phyloP scores from a whole-genome alignment of 768 basidiomycete genomes.

The Pleurotus citrinopileatus region DNA sequence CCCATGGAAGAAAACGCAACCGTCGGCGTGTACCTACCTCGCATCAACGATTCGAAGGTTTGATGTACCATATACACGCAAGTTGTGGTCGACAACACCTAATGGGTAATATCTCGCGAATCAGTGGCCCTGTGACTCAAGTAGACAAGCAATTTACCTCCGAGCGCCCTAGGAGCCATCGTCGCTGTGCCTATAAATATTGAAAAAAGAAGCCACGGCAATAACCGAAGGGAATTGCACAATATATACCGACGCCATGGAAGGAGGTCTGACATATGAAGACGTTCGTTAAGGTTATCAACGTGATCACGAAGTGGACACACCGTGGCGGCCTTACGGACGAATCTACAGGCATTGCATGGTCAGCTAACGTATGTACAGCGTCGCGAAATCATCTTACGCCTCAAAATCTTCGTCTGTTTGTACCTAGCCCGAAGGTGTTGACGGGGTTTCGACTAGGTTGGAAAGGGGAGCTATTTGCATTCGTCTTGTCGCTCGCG shows the following conservation, averaged over 20 bases:
- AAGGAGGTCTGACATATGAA: background rate
- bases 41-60: constrained; percentile 37
- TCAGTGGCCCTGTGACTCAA: background rate
- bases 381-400: background rate
- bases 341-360: background rate
- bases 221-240: no score
- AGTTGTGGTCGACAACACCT: constrained; percentile 39
- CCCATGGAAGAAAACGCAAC: no score
- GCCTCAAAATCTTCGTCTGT: background rate
- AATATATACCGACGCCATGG: background rate
- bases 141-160: no score
- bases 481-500: background rate
- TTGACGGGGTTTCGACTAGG: background rate
- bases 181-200: no score
- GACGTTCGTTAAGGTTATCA: background rate
- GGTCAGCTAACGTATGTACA: background rate
- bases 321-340: background rate
- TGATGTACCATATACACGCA: constrained; percentile 39
- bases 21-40: background rate
- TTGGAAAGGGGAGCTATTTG: background rate
- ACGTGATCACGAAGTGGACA: background rate
- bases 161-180: background rate
- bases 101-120: background rate
- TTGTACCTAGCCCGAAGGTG: background rate
- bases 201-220: no score